Percentiles rank a stretch among this genome's conserved stretches.
Conservation (phyloP, 495 filamentous ascomycete species). For the Hypoxylon trugodes region DNA sequence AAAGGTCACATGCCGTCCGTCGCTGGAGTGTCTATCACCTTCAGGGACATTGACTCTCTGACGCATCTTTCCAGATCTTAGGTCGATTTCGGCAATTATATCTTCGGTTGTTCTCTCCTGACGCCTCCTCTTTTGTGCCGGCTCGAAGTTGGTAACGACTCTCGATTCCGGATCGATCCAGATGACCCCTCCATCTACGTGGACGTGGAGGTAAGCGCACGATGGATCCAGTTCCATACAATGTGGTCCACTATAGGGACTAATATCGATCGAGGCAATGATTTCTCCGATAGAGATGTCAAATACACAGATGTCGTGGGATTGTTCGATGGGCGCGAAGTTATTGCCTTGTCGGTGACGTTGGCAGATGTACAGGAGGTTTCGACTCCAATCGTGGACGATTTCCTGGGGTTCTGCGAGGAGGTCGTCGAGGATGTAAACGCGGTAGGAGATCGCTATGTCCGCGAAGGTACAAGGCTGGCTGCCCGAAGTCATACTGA, state of each 20-base stretch:
- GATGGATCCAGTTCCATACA: slow-evolving; percentile 34
- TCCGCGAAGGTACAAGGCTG: slow-evolving; percentile 34
- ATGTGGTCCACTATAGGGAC: slow-evolving; percentile 35
- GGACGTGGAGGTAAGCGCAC: slow-evolving; percentile 34
- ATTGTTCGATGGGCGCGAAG: slow-evolving; percentile 36
- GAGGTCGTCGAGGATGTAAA: slow-evolving; percentile 42
- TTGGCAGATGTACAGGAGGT: slow-evolving; percentile 37
- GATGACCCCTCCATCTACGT: slow-evolving; percentile 35
- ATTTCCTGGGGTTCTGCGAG: slow-evolving; percentile 42
- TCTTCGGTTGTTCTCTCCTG: slow-evolving; percentile 30
- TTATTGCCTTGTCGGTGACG: slow-evolving; percentile 35
- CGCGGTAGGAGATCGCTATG: slow-evolving; percentile 34
- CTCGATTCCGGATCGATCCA: slow-evolving; percentile 35
- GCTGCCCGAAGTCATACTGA: slow-evolving; percentile 28
- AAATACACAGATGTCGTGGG: slow-evolving; percentile 32
- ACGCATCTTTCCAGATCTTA: slow-evolving; percentile 39
- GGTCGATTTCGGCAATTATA: slow-evolving; percentile 37
- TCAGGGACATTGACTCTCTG: slow-evolving; percentile 39
- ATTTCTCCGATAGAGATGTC: slow-evolving; percentile 31
- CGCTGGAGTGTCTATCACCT: slow-evolving; percentile 26
- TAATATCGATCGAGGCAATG: slow-evolving; percentile 31
- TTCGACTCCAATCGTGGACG: slow-evolving; percentile 36
- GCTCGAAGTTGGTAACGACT: slow-evolving; percentile 35
- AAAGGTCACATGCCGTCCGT: slow-evolving; percentile 37
- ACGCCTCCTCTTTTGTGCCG: slow-evolving; percentile 15